Conservation (phyloP, 257 asterid genomes). For the Gentiana dahurica region DNA sequence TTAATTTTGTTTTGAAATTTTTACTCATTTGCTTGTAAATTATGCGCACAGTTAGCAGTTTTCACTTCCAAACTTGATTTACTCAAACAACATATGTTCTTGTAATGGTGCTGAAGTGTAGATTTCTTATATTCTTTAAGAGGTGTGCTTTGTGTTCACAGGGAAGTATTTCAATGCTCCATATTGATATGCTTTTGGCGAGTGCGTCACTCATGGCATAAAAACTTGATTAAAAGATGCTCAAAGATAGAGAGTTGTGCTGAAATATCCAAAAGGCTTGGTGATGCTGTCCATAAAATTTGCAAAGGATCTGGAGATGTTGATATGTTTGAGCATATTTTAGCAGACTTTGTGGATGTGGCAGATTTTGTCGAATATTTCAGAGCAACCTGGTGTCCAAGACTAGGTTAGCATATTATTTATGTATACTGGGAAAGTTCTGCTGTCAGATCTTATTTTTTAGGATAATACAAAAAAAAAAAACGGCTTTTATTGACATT, state of each 20-base stretch:
- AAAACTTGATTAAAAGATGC: conserved; percentile 61
- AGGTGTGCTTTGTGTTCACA: conserved; percentile 11
- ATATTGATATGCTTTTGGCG: conserved; percentile 86
- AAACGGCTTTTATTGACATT: neutral
- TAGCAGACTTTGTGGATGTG: conserved; percentile 42
- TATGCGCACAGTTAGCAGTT: too few relatives aligned
- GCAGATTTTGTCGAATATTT: conserved; percentile 77
- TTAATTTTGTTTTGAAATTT: too few relatives aligned
- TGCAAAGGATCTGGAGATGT: conserved; percentile 45
- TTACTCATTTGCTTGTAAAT: too few relatives aligned
- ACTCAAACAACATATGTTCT: too few relatives aligned
- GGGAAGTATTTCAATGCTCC: conserved; percentile 86
- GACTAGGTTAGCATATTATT: conserved; percentile 39
- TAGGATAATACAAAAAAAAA: neutral
- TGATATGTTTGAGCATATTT: conserved; percentile 39
- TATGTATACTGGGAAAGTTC: neutral
- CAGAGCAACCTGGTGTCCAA: conserved; percentile 79
- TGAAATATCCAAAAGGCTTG: conserved; percentile 46
- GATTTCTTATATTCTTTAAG: conserved; percentile 5
- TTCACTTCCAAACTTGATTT: too few relatives aligned
- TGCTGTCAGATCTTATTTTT: too few relatives aligned
- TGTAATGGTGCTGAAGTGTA: conserved; percentile 12
- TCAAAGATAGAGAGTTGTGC: conserved; percentile 40
- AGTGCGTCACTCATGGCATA: conserved; percentile 94
- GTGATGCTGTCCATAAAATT: conserved; percentile 38